phyloP scores from a whole-genome alignment of 2,329 filamentous ascomycete genomes.

The Talaromyces pinophilus region DNA sequence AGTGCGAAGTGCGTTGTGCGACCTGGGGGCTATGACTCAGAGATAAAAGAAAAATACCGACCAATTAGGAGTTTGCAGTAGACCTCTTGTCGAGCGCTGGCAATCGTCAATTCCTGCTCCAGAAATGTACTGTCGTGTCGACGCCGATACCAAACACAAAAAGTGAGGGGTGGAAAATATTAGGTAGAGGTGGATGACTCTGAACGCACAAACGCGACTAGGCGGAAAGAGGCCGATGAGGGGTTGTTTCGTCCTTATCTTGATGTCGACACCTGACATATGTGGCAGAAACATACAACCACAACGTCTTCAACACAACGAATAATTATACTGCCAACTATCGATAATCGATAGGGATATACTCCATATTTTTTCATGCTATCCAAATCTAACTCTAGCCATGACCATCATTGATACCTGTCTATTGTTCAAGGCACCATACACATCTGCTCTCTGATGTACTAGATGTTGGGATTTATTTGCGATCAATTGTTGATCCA shows the following conservation, averaged over 20 bases:
- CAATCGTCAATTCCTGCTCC: background rate
- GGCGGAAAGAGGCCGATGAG: slow-evolving; percentile 14
- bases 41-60: slow-evolving; percentile 9
- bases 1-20: background rate
- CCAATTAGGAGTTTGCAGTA: slow-evolving; percentile 2
- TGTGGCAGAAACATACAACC: background rate
- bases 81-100: background rate
- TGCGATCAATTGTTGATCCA: background rate
- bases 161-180: slow-evolving; percentile 14
- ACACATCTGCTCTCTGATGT: background rate
- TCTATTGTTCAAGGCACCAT: background rate
- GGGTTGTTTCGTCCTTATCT: slow-evolving; percentile 3
- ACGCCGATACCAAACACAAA: background rate
- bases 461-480: background rate
- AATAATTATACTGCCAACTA: background rate
- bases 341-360: background rate
- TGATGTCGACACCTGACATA: background rate
- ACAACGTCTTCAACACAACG: background rate
- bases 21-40: slow-evolving; percentile 7
- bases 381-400: background rate
- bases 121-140: slow-evolving; percentile 3
- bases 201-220: slow-evolving; percentile 11
- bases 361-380: background rate
- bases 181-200: background rate
- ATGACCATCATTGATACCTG: background rate